These are phyloP conservation scores for Eucalyptus camaldulensis DNA, from an alignment of 345 rosid genomes.

Conservation along the genomic window DNA sequence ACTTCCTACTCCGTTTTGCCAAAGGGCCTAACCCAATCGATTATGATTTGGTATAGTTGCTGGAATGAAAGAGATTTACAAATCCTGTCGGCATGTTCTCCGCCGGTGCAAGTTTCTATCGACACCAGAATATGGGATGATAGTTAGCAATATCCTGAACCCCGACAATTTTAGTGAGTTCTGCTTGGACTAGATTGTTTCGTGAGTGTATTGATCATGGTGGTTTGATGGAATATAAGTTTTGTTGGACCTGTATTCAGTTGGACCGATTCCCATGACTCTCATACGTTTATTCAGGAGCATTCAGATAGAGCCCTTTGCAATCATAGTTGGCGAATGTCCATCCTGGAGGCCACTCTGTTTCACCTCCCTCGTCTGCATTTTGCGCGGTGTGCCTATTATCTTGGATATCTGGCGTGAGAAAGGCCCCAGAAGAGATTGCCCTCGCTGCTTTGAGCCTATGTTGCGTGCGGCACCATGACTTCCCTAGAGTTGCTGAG, in stretches of 20 bases:
- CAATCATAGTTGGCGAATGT: background rate
- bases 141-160: background rate
- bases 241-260: background rate
- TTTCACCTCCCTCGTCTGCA: background rate
- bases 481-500: background rate
- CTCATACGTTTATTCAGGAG: background rate
- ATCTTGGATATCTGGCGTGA: background rate
- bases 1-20: background rate
- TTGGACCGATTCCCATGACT: background rate
- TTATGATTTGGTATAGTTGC: background rate
- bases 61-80: background rate
- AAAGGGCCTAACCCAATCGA: background rate
- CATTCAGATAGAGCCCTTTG: background rate
- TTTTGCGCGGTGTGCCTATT: background rate
- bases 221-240: background rate
- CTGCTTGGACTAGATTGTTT: background rate
- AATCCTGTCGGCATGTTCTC: background rate
- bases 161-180: background rate
- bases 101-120: background rate
- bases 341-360: background rate
- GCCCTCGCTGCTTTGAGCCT: background rate
- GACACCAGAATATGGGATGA: background rate
- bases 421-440: background rate
- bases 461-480: background rate
- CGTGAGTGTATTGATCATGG: background rate